These are phyloP conservation scores for Curvularia spicifera DNA, from an alignment of 2,329 filamentous ascomycete species.

Conservation along the genomic window DNA sequence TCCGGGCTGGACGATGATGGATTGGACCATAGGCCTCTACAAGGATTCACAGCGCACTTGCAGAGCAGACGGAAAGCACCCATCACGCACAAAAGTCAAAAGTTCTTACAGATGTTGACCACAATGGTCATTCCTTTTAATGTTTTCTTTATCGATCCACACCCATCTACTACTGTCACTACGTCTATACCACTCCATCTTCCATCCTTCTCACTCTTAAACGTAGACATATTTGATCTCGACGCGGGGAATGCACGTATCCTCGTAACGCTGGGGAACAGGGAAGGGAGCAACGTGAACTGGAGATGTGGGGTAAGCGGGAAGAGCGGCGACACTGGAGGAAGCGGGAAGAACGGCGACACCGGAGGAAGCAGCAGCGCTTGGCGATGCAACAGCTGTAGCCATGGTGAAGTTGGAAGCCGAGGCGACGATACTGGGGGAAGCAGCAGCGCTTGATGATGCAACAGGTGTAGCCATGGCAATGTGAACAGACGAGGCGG, in stretches of 20 bases:
- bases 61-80: constrained; percentile 26
- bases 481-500: constrained; percentile 25
- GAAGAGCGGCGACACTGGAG: constrained; percentile 22
- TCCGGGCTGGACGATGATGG: constrained; percentile 10
- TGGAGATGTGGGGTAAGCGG: constrained; percentile 30
- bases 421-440: constrained; percentile 12
- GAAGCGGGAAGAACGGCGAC: constrained; percentile 1
- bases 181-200: constrained; percentile 26
- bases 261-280: constrained; percentile 24
- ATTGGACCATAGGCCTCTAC: constrained; percentile 18
- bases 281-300: constrained; percentile 29
- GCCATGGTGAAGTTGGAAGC: constrained; percentile 20
- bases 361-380: constrained; percentile 15
- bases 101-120: constrained; percentile 23
- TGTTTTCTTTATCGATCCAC: constrained; percentile 25
- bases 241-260: constrained; percentile 25
- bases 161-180: constrained; percentile 27
- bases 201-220: constrained; percentile 28
- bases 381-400: constrained; percentile 20
- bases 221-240: constrained; percentile 27
- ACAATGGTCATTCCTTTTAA: constrained; percentile 23
- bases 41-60: constrained; percentile 21
- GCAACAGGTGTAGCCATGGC: constrained; percentile 13
- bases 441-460: constrained; percentile 14
- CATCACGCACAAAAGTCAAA: constrained; percentile 28